Percentiles rank a stretch among this genome's conserved stretches.
Evolutionary conservation across 164 flowering plant genomes (phyloP).

Genomic region (Stephania yunnanensis): DNA sequence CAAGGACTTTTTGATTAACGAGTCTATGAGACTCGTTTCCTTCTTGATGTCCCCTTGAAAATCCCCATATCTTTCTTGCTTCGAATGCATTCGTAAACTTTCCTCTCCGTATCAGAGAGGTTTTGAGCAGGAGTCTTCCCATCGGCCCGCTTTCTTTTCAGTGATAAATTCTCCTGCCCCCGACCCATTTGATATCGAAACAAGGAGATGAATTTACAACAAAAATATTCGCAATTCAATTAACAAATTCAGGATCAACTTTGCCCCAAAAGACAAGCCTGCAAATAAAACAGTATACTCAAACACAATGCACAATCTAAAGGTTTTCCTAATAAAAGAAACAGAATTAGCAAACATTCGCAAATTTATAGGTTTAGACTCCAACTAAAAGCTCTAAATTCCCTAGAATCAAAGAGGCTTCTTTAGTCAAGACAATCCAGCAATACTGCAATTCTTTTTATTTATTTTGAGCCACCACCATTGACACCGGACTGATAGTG

Average conservation of each 20-base stretch:
- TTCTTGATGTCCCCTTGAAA: conserved; percentile 33
- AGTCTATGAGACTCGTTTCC: conserved; percentile 27
- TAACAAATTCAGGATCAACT: neutral
- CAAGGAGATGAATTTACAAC: neutral
- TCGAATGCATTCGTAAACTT: conserved; percentile 18
- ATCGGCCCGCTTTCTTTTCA: conserved; percentile 13
- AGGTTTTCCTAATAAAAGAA: neutral
- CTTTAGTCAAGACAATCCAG: neutral
- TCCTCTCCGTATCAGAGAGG: conserved; percentile 20
- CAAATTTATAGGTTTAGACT: neutral
- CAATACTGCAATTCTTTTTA: neutral
- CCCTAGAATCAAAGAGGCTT: neutral
- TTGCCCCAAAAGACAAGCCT: neutral
- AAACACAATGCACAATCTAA: neutral
- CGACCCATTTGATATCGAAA: conserved; percentile 17
- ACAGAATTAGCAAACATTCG: neutral
- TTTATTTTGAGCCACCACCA: too few relatives aligned
- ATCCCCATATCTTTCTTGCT: conserved; percentile 44
- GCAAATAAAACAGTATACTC: neutral
- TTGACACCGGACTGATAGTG: too few relatives aligned
- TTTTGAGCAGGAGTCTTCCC: neutral
- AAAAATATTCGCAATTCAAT: neutral
- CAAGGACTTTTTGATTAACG: conserved; percentile 34
- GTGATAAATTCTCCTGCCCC: conserved; percentile 7
- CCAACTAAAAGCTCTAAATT: neutral